Conservation (phyloP, 257 asterid species). For the Solanum peruvianum region DNA sequence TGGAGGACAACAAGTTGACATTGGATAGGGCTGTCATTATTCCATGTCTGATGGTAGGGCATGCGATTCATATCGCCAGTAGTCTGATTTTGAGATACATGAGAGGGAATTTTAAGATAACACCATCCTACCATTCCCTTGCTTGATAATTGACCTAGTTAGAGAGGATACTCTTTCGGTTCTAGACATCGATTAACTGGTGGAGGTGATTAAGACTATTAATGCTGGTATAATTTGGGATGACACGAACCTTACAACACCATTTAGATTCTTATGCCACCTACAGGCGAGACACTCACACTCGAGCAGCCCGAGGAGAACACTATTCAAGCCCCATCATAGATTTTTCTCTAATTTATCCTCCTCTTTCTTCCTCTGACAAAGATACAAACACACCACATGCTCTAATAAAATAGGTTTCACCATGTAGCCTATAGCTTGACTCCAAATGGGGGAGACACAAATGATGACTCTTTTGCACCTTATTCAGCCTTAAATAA, state of each 20-base stretch:
- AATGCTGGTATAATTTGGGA: background rate
- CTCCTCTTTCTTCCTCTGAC: background rate
- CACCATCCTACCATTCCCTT: background rate
- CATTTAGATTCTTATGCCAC: background rate
- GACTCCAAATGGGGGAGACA: background rate
- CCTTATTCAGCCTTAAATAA: background rate
- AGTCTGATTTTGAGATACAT: background rate
- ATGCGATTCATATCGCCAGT: background rate
- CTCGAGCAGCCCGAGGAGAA: background rate
- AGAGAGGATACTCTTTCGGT: background rate
- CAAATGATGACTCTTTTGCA: too few species aligned
- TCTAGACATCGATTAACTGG: too few species aligned
- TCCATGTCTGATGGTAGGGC: background rate
- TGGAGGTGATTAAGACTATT: background rate
- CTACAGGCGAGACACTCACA: background rate
- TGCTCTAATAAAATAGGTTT: background rate
- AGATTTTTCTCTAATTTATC: too few species aligned
- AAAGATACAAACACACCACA: background rate
- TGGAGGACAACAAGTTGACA: too few species aligned
- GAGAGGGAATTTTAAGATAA: background rate
- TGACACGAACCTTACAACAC: background rate
- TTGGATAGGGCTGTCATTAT: too few species aligned
- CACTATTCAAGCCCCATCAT: background rate
- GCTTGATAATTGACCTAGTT: too few species aligned
- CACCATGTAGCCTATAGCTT: background rate